Conservation (phyloP, 1,139 yeast species). For the Geotrichum bryndzae region DNA sequence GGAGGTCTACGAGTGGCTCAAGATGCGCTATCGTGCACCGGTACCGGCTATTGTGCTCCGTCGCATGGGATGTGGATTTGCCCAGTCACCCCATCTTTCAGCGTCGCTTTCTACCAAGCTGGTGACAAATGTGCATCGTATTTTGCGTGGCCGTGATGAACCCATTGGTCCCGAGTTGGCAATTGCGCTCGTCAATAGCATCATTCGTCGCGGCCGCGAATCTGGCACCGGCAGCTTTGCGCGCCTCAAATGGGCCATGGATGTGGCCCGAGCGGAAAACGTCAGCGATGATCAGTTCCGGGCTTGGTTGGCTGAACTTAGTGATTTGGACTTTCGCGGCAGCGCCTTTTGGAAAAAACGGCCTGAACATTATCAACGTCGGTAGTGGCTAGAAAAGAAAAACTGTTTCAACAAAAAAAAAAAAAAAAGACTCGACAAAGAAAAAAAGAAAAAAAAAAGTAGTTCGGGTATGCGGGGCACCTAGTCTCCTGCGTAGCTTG, state of each 20-base stretch:
- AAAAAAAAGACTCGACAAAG: too few relatives aligned
- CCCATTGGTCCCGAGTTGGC: slow-evolving; percentile 16
- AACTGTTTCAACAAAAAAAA: too few relatives aligned
- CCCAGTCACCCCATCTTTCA: slow-evolving; percentile 19
- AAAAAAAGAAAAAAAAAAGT: too few relatives aligned
- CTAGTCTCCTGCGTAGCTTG: not conserved
- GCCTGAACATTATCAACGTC: not conserved
- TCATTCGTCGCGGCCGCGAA: slow-evolving; percentile 2
- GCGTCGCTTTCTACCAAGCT: slow-evolving; percentile 20
- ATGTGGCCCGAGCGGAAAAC: slow-evolving; percentile 21
- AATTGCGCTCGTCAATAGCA: slow-evolving; percentile 10
- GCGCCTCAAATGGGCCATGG: slow-evolving; percentile 24
- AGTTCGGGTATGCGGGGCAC: not conserved
- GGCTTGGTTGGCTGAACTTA: slow-evolving; percentile 18
- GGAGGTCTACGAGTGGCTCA: slow-evolving; percentile 18
- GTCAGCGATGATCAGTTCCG: slow-evolving; percentile 19
- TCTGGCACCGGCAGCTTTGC: slow-evolving; percentile 21
- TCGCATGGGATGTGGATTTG: slow-evolving; percentile 21
- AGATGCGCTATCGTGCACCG: slow-evolving; percentile 8
- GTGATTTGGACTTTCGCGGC: slow-evolving; percentile 8
- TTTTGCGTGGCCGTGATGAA: slow-evolving; percentile 18
- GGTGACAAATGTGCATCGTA: slow-evolving; percentile 18
- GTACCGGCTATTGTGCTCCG: slow-evolving; percentile 20
- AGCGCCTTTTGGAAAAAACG: not conserved
- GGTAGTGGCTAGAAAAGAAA: not conserved